Conservation (phyloP, 768 basidiomycete genomes). For the Dentipellis sp. region DNA sequence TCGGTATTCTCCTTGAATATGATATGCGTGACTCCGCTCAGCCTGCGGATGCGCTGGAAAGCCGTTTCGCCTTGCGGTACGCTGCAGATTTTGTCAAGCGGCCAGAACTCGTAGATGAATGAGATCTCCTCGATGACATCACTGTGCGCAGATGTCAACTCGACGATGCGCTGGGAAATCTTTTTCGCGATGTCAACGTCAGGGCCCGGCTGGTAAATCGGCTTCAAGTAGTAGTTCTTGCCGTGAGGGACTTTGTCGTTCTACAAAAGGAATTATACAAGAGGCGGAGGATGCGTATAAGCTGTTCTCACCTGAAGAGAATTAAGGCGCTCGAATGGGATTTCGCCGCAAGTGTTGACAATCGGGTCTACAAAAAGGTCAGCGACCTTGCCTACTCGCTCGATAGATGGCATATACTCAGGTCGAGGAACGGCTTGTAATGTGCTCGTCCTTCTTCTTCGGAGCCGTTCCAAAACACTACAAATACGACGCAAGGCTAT, state of each 20-base stretch:
- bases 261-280: neutral
- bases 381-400: too few relatives aligned
- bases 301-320: constrained; percentile 23
- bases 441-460: constrained; percentile 34
- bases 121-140: neutral
- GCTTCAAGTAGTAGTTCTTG: neutral
- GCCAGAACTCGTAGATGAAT: neutral
- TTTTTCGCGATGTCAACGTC: neutral
- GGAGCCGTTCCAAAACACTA: constrained; percentile 39
- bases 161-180: neutral
- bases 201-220: neutral
- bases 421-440: constrained; percentile 35
- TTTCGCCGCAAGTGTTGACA: constrained; percentile 27
- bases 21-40: neutral
- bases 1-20: neutral
- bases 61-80: constrained; percentile 7
- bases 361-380: constrained; percentile 18
- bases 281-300: neutral
- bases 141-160: neutral
- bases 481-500: constrained; percentile 29
- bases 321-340: constrained; percentile 38
- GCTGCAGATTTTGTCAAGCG: neutral
- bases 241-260: neutral
- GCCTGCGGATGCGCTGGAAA: neutral
- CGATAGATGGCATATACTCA: constrained; percentile 22